Conservation (phyloP, 805 yeast genomes). For the Lipomyces sp. region DNA sequence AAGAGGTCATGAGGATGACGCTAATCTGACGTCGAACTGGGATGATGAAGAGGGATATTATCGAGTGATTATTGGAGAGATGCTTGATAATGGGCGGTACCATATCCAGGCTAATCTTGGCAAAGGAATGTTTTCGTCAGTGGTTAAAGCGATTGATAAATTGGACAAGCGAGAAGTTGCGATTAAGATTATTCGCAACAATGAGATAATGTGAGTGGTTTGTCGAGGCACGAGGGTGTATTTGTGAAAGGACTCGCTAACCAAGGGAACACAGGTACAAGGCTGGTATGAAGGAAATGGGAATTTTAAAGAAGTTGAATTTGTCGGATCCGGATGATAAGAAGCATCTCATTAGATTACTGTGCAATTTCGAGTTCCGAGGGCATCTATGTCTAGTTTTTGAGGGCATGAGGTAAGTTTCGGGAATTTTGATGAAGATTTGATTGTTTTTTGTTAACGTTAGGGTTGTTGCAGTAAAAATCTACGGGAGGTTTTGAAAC, state of each 20-base stretch:
- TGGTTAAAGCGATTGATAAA: slow-evolving; percentile 43
- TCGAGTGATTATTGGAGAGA: slow-evolving; percentile 44
- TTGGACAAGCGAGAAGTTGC: slow-evolving; percentile 48
- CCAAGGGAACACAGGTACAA: slow-evolving; percentile 42
- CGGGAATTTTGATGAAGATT: too few relatives aligned
- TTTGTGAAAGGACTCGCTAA: not conserved
- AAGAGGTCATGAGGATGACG: slow-evolving; percentile 21
- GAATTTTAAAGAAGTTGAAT: slow-evolving; percentile 68
- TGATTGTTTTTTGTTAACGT: not conserved
- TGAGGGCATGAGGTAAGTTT: slow-evolving; percentile 59
- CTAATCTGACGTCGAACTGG: slow-evolving; percentile 43
- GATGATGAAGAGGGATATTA: slow-evolving; percentile 48
- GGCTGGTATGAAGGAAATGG: slow-evolving; percentile 79
- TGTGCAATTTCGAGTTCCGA: slow-evolving; percentile 80
- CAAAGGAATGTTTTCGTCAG: slow-evolving; percentile 47
- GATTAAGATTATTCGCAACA: slow-evolving; percentile 66
- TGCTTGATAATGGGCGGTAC: slow-evolving; percentile 42
- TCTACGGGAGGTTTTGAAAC: slow-evolving; percentile 71
- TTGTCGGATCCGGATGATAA: slow-evolving; percentile 65
- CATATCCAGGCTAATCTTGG: slow-evolving; percentile 43
- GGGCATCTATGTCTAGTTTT: slow-evolving; percentile 86
- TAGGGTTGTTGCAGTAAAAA: slow-evolving; percentile 55
- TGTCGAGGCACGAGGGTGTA: not conserved
- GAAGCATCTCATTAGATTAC: slow-evolving; percentile 67
- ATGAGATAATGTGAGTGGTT: slow-evolving; percentile 56